Conservation (phyloP, 2,329 filamentous ascomycete species). For the Cercospora sp. region DNA sequence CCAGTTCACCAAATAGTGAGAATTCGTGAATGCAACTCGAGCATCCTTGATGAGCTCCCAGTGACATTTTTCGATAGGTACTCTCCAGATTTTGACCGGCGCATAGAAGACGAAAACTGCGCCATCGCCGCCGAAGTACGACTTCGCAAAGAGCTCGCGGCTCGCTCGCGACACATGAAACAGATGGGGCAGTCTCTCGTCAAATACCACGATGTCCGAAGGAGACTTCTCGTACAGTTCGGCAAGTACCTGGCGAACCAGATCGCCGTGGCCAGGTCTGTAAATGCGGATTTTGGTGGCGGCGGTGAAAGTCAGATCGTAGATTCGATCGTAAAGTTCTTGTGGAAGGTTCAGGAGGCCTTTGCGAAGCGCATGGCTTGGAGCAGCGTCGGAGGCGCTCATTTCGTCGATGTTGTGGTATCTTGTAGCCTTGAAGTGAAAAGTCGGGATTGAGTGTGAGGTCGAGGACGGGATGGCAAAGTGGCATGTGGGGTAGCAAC, state of each 20-base stretch:
- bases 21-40: background rate
- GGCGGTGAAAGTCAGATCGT: background rate
- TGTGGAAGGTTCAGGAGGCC: background rate
- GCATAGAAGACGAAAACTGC: background rate
- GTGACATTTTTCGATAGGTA: background rate
- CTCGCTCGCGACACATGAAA: background rate
- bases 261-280: background rate
- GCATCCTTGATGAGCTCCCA: background rate
- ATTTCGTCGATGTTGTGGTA: background rate
- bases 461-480: background rate
- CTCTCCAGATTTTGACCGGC: background rate
- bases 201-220: background rate
- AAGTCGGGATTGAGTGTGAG: background rate
- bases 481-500: background rate
- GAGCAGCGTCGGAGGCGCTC: background rate
- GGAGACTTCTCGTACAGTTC: background rate
- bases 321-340: background rate
- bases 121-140: background rate
- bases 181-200: background rate
- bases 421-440: background rate
- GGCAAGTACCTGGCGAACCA: background rate
- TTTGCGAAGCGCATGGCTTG: background rate
- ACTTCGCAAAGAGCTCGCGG: background rate
- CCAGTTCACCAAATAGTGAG: background rate
- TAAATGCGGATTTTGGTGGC: background rate